Conservation (phyloP, 148 eudicot genomes). For the Arbutus unedo region DNA sequence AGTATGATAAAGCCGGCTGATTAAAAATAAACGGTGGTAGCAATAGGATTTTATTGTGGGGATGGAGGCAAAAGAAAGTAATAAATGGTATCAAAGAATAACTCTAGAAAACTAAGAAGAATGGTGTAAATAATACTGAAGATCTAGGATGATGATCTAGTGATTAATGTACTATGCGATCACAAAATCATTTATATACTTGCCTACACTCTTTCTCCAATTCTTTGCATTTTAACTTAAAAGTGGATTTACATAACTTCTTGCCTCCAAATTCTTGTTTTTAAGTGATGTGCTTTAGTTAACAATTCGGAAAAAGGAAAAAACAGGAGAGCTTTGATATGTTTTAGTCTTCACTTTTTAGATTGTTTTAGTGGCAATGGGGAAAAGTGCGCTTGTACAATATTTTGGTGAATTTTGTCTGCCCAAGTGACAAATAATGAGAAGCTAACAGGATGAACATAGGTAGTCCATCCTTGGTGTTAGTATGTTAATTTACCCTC, state of each 20-base stretch:
- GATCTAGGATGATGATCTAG: neutral
- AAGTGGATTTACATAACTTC: neutral
- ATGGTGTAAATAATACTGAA: neutral
- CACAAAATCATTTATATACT: neutral
- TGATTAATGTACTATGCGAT: neutral
- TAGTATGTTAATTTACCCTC: neutral
- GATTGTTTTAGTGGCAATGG: neutral
- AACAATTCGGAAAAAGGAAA: neutral
- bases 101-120: neutral
- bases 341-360: neutral
- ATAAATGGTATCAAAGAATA: neutral
- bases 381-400: neutral
- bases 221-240: neutral
- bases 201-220: neutral
- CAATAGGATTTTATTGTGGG: too few relatives aligned
- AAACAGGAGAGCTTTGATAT: neutral
- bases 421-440: neutral
- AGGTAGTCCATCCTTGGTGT: neutral
- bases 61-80: too few relatives aligned
- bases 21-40: too few relatives aligned
- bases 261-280: neutral
- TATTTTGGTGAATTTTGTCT: neutral
- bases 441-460: neutral
- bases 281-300: neutral
- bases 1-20: too few relatives aligned